Percentiles rank a stretch among this genome's conserved stretches.
phyloP scores from a whole-genome alignment of 768 basidiomycete species.

The Candolleomyces eurysporus region DNA sequence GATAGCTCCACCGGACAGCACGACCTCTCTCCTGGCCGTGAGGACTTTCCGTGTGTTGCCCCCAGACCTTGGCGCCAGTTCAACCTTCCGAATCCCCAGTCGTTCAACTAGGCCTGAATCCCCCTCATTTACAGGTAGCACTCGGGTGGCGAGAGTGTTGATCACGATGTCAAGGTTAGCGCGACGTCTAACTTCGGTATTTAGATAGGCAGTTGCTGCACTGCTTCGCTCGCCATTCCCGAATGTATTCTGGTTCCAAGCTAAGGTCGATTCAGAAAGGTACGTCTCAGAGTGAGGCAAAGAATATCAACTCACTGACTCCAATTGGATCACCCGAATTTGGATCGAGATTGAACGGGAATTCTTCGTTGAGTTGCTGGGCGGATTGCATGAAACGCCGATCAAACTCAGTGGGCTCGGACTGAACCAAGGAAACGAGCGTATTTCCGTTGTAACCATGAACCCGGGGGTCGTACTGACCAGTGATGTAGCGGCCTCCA shows the following conservation, averaged over 20 bases:
- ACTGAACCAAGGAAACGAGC: conserved; percentile 26
- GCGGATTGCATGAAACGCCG: conserved; percentile 14
- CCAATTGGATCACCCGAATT: conserved; percentile 16
- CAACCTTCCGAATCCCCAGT: conserved; percentile 20
- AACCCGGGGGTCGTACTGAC: conserved; percentile 31
- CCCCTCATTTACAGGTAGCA: conserved; percentile 24
- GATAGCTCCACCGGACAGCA: conserved; percentile 18
- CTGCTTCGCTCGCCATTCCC: conserved; percentile 12
- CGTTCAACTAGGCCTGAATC: conserved; percentile 20
- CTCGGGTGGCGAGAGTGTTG: conserved; percentile 18
- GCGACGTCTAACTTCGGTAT: conserved; percentile 19
- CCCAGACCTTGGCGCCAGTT: not conserved
- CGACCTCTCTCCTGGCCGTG: conserved; percentile 10
- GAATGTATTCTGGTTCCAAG: conserved; percentile 6
- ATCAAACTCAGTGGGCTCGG: conserved; percentile 20
- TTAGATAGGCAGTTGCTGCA: conserved; percentile 29
- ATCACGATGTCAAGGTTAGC: conserved; percentile 27
- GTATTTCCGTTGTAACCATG: conserved; percentile 32
- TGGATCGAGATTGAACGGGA: conserved; percentile 13
- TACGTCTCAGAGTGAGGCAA: not conserved
- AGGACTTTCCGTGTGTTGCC: conserved; percentile 9
- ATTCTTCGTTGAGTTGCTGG: not conserved
- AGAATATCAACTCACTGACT: not conserved
- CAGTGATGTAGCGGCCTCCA: conserved; percentile 35
- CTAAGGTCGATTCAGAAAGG: not conserved